Percentiles rank a stretch among this genome's conserved stretches.
Evolutionary conservation across 1,284 basidiomycete genomes (phyloP).

Genomic region (Marasmius fiardii): DNA sequence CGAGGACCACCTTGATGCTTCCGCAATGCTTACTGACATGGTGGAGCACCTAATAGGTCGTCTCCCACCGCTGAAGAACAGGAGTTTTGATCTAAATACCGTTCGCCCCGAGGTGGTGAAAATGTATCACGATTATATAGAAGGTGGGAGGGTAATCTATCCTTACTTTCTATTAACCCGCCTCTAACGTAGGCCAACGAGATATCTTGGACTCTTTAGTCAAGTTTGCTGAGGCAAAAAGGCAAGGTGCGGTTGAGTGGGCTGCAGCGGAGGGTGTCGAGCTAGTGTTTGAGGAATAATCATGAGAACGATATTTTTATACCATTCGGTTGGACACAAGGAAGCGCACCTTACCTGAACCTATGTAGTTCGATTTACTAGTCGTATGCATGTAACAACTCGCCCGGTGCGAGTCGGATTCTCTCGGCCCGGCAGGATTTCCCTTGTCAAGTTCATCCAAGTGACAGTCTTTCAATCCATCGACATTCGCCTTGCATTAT

Average conservation of each 20-base stretch:
- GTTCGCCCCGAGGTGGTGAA: constrained; percentile 47
- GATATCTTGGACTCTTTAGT: constrained; percentile 35
- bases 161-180: not conserved
- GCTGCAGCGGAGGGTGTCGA: constrained; percentile 52
- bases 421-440: not conserved
- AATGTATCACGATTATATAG: constrained; percentile 59
- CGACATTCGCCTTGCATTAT: not conserved
- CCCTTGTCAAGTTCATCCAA: not conserved
- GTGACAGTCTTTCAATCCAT: not conserved
- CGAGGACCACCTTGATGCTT: constrained; percentile 62
- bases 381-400: too few relatives aligned
- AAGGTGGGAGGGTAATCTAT: constrained; percentile 41
- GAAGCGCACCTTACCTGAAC: too few relatives aligned
- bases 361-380: too few relatives aligned
- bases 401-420: too few relatives aligned
- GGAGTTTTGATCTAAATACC: constrained; percentile 15
- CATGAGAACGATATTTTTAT: too few relatives aligned
- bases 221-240: constrained; percentile 41
- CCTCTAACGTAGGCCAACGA: constrained; percentile 32
- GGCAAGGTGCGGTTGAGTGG: constrained; percentile 36
- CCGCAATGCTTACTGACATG: constrained; percentile 65
- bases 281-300: constrained; percentile 41
- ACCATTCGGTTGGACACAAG: too few relatives aligned
- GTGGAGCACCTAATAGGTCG: constrained; percentile 49
- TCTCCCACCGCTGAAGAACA: constrained; percentile 33